Percentiles rank a stretch among this genome's conserved stretches.
phyloP scores from a whole-genome alignment of 2,329 filamentous ascomycete species.

The Stachybotrys chlorohalonatus region DNA sequence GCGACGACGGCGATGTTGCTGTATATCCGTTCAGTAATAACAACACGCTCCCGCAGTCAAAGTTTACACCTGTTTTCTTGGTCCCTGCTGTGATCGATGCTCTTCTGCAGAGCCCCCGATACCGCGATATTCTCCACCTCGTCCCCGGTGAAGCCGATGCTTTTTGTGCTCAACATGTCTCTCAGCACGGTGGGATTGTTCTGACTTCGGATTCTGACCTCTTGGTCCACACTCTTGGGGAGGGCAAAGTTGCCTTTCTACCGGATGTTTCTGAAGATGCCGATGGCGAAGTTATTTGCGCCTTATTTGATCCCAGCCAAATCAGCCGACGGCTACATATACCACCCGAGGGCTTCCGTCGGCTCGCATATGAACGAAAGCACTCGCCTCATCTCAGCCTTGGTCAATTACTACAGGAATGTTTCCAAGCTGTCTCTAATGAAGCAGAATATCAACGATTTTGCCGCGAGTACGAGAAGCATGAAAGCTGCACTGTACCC shows the following conservation, averaged over 20 bases:
- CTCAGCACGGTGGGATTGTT: constrained; percentile 43
- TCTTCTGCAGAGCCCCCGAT: constrained; percentile 37
- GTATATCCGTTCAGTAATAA: background rate
- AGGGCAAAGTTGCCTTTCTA: constrained; percentile 60
- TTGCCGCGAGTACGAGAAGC: constrained; percentile 19
- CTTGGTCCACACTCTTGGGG: constrained; percentile 61
- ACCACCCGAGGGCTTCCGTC: constrained; percentile 13
- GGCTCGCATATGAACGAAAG: constrained; percentile 26
- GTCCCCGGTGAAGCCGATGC: constrained; percentile 80
- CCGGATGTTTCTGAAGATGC: constrained; percentile 44
- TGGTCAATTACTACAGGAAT: constrained; percentile 18
- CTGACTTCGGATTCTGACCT: constrained; percentile 86
- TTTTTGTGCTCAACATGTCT: constrained; percentile 62
- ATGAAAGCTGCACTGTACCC: constrained; percentile 11
- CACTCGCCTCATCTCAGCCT: constrained; percentile 16
- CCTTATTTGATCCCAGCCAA: constrained; percentile 20
- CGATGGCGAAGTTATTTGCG: constrained; percentile 13
- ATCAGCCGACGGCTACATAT: constrained; percentile 36
- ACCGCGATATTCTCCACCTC: constrained; percentile 38
- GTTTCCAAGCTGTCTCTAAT: constrained; percentile 11
- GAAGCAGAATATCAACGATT: constrained; percentile 17
- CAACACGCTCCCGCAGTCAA: background rate
- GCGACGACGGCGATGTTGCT: background rate
- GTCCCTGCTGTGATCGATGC: constrained; percentile 70
- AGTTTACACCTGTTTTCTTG: constrained; percentile 56